These are phyloP conservation scores for Hyaloperonospora arabidopsidis DNA, from an alignment of 352 stramenopile species.

Conservation along the genomic window DNA sequence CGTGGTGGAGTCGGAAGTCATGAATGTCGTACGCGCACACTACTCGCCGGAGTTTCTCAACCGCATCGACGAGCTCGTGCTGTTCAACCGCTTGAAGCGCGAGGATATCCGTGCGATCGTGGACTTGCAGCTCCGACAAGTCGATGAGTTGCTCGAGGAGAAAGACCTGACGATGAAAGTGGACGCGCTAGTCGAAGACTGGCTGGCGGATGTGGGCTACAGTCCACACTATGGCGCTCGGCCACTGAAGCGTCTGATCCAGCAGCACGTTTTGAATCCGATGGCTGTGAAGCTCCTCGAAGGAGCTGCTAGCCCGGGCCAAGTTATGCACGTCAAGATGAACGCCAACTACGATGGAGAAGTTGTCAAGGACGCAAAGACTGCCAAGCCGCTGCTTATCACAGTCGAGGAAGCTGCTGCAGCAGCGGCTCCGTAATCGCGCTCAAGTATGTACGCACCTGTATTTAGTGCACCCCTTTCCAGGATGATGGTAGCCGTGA, in stretches of 20 bases:
- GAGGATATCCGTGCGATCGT: constrained; percentile 92
- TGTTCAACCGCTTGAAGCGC: constrained; percentile 93
- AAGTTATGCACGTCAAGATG: constrained; percentile 68
- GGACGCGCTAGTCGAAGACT: constrained; percentile 86
- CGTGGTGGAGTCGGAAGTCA: constrained; percentile 72
- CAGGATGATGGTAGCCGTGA: no score
- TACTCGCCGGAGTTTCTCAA: constrained; percentile 99
- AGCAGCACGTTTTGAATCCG: constrained; percentile 93
- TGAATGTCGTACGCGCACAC: constrained; percentile 86
- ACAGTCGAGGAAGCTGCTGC: constrained; percentile 4
- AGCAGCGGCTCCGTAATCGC: no score
- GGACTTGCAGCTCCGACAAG: constrained; percentile 88
- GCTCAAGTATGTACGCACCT: no score
- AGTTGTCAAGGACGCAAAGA: constrained; percentile 29
- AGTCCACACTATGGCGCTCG: constrained; percentile 94
- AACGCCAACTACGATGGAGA: constrained; percentile 51
- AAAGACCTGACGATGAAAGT: constrained; percentile 89
- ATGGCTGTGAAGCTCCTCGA: constrained; percentile 89
- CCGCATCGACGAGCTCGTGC: constrained; percentile 95
- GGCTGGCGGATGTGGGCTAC: constrained; percentile 89
- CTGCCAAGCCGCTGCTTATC: constrained; percentile 37
- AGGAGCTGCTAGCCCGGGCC: constrained; percentile 65
- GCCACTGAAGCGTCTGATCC: constrained; percentile 94
- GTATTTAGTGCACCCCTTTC: no score
- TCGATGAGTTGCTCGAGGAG: constrained; percentile 87